Evolutionary conservation across 129 eudicot species (phyloP).

Genomic region (Escallonia herrerae): DNA sequence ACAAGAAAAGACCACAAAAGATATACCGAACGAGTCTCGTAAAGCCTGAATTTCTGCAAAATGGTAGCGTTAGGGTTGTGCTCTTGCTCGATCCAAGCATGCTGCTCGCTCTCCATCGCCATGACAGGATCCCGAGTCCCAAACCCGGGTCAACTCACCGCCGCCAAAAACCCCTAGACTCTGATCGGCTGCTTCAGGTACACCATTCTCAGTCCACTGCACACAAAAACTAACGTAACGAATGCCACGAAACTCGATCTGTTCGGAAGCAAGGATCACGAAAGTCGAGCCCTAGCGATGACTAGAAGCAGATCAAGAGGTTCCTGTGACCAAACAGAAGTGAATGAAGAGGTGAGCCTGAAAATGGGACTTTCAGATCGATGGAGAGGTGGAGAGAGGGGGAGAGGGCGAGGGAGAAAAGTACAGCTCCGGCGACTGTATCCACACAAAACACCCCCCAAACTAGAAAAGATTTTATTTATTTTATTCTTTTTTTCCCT

Average conservation of each 20-base stretch:
- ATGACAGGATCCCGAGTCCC: slow-evolving; percentile 48
- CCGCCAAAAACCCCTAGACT: slow-evolving; percentile 10
- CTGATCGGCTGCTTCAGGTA: slow-evolving; percentile 1
- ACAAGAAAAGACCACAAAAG: neutral
- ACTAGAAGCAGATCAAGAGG: too few species aligned
- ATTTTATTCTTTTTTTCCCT: neutral
- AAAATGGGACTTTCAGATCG: neutral
- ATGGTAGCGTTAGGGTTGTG: slow-evolving; percentile 21
- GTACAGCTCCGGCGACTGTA: slow-evolving; percentile 41
- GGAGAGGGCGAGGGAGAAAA: slow-evolving; percentile 16
- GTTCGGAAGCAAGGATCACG: neutral
- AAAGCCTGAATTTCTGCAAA: slow-evolving; percentile 82
- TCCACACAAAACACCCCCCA: slow-evolving; percentile 28
- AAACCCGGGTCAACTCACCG: slow-evolving; percentile 21
- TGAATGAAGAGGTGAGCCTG: neutral
- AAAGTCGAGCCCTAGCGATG: too few species aligned
- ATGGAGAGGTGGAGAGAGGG: slow-evolving; percentile 10
- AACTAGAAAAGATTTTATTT: neutral
- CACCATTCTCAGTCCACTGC: neutral
- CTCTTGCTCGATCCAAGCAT: slow-evolving; percentile 21
- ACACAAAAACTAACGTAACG: neutral
- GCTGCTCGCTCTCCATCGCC: slow-evolving; percentile 23
- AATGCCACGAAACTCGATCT: neutral
- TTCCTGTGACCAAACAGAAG: too few species aligned
- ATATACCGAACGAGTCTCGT: slow-evolving; percentile 86